Base-by-base conservation (phyloP, 139 green algal genomes). In the Desmodesmus armatus region DNA sequence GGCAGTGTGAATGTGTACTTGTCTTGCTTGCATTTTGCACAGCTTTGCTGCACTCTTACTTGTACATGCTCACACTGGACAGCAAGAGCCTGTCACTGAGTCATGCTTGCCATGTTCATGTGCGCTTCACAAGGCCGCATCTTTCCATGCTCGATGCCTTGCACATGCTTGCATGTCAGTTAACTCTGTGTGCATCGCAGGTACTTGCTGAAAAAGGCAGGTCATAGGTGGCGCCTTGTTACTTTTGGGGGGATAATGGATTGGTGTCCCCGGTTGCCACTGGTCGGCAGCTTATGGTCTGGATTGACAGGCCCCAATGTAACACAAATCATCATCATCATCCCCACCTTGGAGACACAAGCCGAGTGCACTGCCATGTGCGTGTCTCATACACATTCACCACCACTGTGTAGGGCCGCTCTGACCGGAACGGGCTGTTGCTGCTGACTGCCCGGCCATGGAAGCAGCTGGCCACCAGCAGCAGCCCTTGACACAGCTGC, bases 361-460 rank as follows among this genome's bases (percentile, higher is more conserved):
- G 40, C 13, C 80, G 80, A 17, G 80, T 80, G 3, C 53, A 31
- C 49, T 78, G 66, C 80, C 80, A 86, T 3, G 23, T 72, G n/a
- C 33, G 23, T 2, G 70, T 80, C 27, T 86, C 69, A 69, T 69
- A 86, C 9, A 78, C 35, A 5, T 79, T 51, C 51, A 86, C 80
- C 51, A 86, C 80, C 49, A 86, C 80, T 15, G 80, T 86, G 31
- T 66, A 86, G 3, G 80, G 49, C 33, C 80, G 29, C 69, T 86
- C 80, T 25, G 67, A 47, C 19, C 55, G 71, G 76, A 72, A 82
- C 13, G 76, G 76, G 15, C 55, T 60, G 37, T 82, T 82, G 76
- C 65, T 75, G 43, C 79, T 75, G 31, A 85, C n/a, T 11, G 62
- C 69, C 17, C 79, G 49, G 43, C 79, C 79, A 47, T 85, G 79